Percentiles rank a stretch among this genome's conserved stretches.
Conservation (phyloP, 2,329 filamentous ascomycete species). For the Fusarium setosum region DNA sequence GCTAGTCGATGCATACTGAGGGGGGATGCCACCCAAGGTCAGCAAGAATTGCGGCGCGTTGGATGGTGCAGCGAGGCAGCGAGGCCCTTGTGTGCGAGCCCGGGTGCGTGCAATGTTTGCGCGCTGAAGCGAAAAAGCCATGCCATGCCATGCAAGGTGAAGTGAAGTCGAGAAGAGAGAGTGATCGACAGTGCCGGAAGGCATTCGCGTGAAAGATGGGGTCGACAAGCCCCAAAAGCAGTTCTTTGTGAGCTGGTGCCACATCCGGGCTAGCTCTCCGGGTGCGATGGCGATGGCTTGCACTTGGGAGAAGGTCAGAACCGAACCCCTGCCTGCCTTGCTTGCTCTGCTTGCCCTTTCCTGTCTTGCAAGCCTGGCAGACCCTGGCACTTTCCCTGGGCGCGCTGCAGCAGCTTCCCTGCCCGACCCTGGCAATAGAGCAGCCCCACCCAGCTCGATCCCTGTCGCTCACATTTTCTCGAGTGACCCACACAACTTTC, state of each 20-base stretch:
- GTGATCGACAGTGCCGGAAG: constrained; percentile 32
- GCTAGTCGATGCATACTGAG: background rate
- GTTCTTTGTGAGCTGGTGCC: constrained; percentile 1
- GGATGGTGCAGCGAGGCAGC: constrained; percentile 16
- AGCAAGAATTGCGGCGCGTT: constrained; percentile 9
- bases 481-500: background rate
- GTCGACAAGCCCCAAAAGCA: background rate
- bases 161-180: constrained; percentile 13
- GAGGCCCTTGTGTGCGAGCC: background rate
- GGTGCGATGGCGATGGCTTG: constrained; percentile 15
- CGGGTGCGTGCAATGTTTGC: no score
- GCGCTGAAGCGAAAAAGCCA: no score
- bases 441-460: background rate
- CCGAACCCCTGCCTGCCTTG: constrained; percentile 14
- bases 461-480: constrained; percentile 21
- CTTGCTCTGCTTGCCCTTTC: constrained; percentile 13
- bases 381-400: background rate
- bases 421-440: constrained; percentile 16
- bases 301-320: constrained; percentile 18
- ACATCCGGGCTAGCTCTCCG: constrained; percentile 16
- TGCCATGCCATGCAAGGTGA: constrained; percentile 1
- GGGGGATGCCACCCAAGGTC: constrained; percentile 1
- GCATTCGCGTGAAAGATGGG: constrained; percentile 16
- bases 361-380: background rate
- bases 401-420: background rate